phyloP scores from a whole-genome alignment of 2,329 filamentous ascomycete species.

The Xylariaceae sp. region DNA sequence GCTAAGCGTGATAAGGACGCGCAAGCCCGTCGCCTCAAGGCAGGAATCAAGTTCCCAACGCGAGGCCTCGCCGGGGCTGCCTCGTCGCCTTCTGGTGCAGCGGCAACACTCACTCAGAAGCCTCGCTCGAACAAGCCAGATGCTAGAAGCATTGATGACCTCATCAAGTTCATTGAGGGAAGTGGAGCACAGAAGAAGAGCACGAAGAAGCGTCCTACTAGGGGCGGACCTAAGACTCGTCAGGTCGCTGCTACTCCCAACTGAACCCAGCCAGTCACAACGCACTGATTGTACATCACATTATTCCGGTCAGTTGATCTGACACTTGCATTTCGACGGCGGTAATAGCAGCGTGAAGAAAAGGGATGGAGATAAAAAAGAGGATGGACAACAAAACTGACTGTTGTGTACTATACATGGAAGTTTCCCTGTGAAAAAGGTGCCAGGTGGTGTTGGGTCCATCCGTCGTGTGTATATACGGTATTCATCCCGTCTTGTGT shows the following conservation, averaged over 20 bases:
- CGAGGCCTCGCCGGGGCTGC: constrained; percentile 56
- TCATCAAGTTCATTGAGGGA: constrained; percentile 93
- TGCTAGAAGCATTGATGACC: constrained; percentile 83
- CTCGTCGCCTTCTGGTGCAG: constrained; percentile 36
- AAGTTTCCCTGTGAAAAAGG: too few species aligned
- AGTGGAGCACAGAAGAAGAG: constrained; percentile 49
- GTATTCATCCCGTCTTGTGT: too few species aligned
- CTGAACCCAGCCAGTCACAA: too few species aligned
- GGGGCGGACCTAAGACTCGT: constrained; percentile 54
- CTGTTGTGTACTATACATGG: too few species aligned
- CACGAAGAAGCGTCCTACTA: constrained; percentile 53
- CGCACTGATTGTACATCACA: too few species aligned
- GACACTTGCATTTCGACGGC: too few species aligned
- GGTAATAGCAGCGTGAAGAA: too few species aligned
- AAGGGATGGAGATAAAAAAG: too few species aligned
- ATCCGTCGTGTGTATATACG: too few species aligned
- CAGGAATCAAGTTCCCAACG: constrained; percentile 65
- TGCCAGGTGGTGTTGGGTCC: too few species aligned
- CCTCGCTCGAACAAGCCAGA: constrained; percentile 46
- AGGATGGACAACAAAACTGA: too few species aligned
- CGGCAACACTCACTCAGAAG: constrained; percentile 23
- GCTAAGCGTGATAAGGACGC: constrained; percentile 90
- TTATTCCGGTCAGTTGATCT: too few species aligned
- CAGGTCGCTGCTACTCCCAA: constrained; percentile 32
- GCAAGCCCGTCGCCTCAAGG: constrained; percentile 68